A percentile compares a stretch with the other conserved stretches of the same genome.
Conservation (phyloP, 495 filamentous ascomycete genomes). For the Talaromyces thailandensis region DNA sequence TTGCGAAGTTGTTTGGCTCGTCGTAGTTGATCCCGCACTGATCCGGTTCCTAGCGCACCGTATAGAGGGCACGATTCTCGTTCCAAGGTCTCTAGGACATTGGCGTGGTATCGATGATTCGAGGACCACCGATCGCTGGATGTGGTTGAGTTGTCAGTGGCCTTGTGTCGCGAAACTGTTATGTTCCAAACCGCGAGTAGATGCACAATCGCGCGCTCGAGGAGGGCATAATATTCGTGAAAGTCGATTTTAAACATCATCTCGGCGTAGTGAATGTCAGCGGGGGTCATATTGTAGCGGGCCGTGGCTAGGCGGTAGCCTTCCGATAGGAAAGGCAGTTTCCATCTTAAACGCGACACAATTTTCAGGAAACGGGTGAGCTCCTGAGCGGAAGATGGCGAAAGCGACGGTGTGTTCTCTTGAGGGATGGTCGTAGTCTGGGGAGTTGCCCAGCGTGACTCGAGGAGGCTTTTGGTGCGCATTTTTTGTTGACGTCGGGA, state of each 20-base stretch:
- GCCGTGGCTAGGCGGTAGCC: slow-evolving; percentile 41
- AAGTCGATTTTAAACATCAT: slow-evolving; percentile 66
- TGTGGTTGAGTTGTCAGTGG: slow-evolving; percentile 1
- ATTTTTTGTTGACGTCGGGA: neutral
- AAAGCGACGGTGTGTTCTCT: neutral
- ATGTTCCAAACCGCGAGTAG: slow-evolving; percentile 50
- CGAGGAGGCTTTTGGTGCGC: neutral
- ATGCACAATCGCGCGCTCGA: slow-evolving; percentile 56
- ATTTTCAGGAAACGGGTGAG: slow-evolving; percentile 48
- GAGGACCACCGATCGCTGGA: slow-evolving; percentile 9
- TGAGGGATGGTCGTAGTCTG: slow-evolving; percentile 1
- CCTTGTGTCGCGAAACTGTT: slow-evolving; percentile 17
- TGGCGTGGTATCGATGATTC: slow-evolving; percentile 52
- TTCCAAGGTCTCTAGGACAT: slow-evolving; percentile 49
- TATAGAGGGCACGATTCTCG: slow-evolving; percentile 40
- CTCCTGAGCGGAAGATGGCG: slow-evolving; percentile 21
- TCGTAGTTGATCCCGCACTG: slow-evolving; percentile 38
- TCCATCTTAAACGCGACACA: slow-evolving; percentile 49
- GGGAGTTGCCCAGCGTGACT: slow-evolving; percentile 5
- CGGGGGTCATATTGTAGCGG: slow-evolving; percentile 9
- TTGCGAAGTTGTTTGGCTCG: slow-evolving; percentile 58
- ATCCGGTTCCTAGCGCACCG: slow-evolving; percentile 35
- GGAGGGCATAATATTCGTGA: slow-evolving; percentile 58
- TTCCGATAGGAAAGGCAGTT: slow-evolving; percentile 44
- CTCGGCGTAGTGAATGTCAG: slow-evolving; percentile 32